These are phyloP conservation scores for Pichia sp. DNA, from an alignment of 1,139 yeast species.

Conservation along the genomic window DNA sequence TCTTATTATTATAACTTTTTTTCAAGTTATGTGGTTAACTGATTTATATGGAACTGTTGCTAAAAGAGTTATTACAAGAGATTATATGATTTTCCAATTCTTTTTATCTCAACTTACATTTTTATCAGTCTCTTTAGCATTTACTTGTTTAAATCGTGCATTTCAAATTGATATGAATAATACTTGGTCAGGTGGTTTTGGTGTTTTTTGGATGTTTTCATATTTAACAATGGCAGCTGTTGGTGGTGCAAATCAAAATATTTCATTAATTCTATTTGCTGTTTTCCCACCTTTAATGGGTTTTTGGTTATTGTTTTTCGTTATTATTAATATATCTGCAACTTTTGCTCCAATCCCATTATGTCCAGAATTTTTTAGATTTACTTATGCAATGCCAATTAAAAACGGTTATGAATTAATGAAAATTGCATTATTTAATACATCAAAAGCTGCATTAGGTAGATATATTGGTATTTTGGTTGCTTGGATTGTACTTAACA, in stretches of 20 bases:
- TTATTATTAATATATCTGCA: slow-evolving; percentile 42
- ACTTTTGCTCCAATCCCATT: slow-evolving; percentile 42
- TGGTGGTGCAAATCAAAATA: slow-evolving; percentile 45
- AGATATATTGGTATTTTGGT: slow-evolving; percentile 41
- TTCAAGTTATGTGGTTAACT: slow-evolving; percentile 45
- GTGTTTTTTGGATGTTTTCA: slow-evolving; percentile 42
- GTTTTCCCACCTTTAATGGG: slow-evolving; percentile 42
- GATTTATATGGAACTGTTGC: slow-evolving; percentile 40
- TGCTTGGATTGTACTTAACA: slow-evolving; percentile 43
- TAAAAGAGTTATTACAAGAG: slow-evolving; percentile 33
- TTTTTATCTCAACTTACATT: slow-evolving; percentile 39
- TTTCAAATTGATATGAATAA: slow-evolving; percentile 36
- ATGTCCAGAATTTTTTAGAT: slow-evolving; percentile 41
- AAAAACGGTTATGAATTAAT: slow-evolving; percentile 41
- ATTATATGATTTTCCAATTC: slow-evolving; percentile 38
- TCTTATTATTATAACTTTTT: slow-evolving; percentile 57
- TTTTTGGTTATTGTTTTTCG: slow-evolving; percentile 40
- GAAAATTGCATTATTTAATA: slow-evolving; percentile 40
- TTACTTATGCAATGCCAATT: slow-evolving; percentile 50
- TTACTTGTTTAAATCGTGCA: slow-evolving; percentile 39
- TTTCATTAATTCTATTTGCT: slow-evolving; percentile 35
- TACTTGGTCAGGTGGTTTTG: slow-evolving; percentile 43
- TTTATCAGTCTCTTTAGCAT: slow-evolving; percentile 38
- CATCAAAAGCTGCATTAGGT: slow-evolving; percentile 43
- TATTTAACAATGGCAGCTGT: slow-evolving; percentile 44